Conservation (phyloP, 495 filamentous ascomycete species). For the Penicillium canescens region DNA sequence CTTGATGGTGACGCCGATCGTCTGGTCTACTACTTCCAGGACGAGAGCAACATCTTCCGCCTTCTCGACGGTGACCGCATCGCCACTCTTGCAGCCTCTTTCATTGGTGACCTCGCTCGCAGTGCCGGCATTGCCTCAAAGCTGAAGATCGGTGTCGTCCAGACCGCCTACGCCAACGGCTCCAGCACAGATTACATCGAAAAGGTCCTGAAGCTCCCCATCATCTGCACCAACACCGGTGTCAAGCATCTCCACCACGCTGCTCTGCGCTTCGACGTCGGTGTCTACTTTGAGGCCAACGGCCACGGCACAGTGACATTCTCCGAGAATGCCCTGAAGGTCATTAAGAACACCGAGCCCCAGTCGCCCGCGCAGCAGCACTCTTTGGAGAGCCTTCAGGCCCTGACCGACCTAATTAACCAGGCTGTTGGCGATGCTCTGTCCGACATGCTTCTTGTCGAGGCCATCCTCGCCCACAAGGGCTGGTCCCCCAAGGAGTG, state of each 20-base stretch:
- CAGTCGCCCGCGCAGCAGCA: slow-evolving; percentile 89
- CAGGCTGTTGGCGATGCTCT: slow-evolving; percentile 96
- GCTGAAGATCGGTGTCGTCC: slow-evolving; percentile 87
- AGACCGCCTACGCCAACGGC: slow-evolving; percentile 97
- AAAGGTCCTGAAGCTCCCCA: slow-evolving; percentile 82
- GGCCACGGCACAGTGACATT: slow-evolving; percentile 97
- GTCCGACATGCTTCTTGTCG: slow-evolving; percentile 93
- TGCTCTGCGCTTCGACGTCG: slow-evolving; percentile 85
- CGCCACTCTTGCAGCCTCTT: slow-evolving; percentile 88
- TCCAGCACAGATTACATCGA: slow-evolving; percentile 90
- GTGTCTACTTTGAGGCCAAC: slow-evolving; percentile 98
- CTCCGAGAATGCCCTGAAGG: slow-evolving; percentile 74
- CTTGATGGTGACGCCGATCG: slow-evolving; percentile 95
- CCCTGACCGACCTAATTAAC: slow-evolving; percentile 88
- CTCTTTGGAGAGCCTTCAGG: slow-evolving; percentile 76
- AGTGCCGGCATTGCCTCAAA: slow-evolving; percentile 75
- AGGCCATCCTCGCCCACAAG: slow-evolving; percentile 95
- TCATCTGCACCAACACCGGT: slow-evolving; percentile 90
- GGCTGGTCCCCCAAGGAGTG: slow-evolving; percentile 87
- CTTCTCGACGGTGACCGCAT: slow-evolving; percentile 97
- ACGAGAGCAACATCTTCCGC: slow-evolving; percentile 77
- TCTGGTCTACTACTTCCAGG: slow-evolving; percentile 91
- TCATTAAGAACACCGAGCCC: slow-evolving; percentile 74
- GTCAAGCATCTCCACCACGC: slow-evolving; percentile 98
- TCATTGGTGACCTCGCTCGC: slow-evolving; percentile 85